These are phyloP conservation scores for Fusarium annulatum DNA, from an alignment of 2,329 filamentous ascomycete species.

Conservation along the genomic window DNA sequence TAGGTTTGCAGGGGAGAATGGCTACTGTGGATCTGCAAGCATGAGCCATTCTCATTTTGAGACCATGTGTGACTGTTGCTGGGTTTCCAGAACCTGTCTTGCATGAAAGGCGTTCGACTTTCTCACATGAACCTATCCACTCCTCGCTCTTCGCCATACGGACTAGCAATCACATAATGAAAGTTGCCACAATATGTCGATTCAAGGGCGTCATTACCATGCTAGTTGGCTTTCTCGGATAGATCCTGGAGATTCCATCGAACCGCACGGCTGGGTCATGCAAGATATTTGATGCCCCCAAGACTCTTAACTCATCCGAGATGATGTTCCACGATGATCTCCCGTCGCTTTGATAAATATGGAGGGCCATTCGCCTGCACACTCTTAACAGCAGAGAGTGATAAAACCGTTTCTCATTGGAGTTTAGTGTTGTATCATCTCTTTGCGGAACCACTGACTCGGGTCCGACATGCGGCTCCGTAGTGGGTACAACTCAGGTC, in stretches of 20 bases:
- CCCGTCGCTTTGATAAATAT: background rate
- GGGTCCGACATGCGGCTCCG: constrained; percentile 25
- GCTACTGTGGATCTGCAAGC: too few relatives aligned
- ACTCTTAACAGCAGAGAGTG: rapidly evolving
- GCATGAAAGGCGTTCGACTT: background rate
- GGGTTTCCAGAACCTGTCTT: background rate
- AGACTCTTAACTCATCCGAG: background rate
- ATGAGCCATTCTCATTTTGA: background rate
- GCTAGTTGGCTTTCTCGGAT: background rate
- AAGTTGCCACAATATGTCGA: background rate
- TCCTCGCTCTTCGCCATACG: background rate
- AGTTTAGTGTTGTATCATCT: background rate
- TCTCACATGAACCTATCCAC: background rate
- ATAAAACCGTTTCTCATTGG: background rate
- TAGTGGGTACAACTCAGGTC: constrained; percentile 3
- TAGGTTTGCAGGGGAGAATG: background rate
- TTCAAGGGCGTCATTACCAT: background rate
- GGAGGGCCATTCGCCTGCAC: rapidly evolving
- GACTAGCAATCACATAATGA: background rate
- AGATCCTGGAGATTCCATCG: background rate
- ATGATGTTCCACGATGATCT: background rate
- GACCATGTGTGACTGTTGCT: background rate
- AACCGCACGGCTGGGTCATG: background rate
- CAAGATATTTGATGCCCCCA: background rate
- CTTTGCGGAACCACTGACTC: background rate